Conservation (phyloP, 257 asterid genomes). For the Agastache rugosa region DNA sequence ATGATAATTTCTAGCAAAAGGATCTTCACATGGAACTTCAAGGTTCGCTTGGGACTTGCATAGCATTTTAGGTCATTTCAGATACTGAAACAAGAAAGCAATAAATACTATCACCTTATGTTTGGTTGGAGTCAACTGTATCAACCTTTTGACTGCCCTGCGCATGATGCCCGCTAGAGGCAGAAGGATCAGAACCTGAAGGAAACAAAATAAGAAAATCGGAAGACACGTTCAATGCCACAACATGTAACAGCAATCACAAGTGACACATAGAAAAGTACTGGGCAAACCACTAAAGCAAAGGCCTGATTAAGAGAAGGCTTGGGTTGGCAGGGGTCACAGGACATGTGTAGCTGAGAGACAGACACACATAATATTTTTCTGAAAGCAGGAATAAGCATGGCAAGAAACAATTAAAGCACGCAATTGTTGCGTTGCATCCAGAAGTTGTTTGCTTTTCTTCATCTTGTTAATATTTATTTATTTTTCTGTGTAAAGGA, state of each 20-base stretch:
- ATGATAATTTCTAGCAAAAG: neutral
- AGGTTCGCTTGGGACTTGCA: neutral
- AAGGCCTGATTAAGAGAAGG: neutral
- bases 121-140: constrained; percentile 84
- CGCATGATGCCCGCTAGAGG: constrained; percentile 92
- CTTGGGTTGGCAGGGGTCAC: neutral
- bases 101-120: constrained; percentile 59
- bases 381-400: neutral
- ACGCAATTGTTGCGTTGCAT: neutral
- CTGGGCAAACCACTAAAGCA: constrained; percentile 5
- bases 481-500: constrained; percentile 11
- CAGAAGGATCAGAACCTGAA: constrained; percentile 83
- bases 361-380: neutral
- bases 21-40: neutral
- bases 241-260: neutral
- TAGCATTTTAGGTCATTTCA: neutral
- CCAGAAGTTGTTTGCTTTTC: neutral
- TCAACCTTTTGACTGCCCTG: constrained; percentile 77
- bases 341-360: neutral
- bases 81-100: constrained; percentile 27
- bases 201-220: constrained; percentile 20
- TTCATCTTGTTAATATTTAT: neutral
- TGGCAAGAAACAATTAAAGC: neutral
- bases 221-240: constrained; percentile 24
- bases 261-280: constrained; percentile 21